Base-by-base conservation (phyloP, 352 stramenopile species). In the Globisporangium emineosum region DNA sequence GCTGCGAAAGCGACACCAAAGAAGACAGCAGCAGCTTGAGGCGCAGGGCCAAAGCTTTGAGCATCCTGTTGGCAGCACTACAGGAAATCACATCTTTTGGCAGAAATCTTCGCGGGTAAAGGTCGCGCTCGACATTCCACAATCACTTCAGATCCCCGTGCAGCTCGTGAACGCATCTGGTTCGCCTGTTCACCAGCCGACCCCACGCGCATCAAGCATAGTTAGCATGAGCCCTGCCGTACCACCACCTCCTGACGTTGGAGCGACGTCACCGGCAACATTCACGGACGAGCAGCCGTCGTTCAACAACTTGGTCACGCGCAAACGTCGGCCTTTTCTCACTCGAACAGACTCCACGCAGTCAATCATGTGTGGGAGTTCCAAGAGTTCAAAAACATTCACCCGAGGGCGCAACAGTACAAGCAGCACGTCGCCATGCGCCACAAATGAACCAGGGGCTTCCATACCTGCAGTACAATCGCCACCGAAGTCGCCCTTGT, bases 41-140 rank as follows among this genome's bases (percentile, higher is more conserved):
- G 17, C 35, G 19, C 40, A 62, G 23, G 53, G 53, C 23, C 52
- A 53, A 40, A 33, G 53, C 15, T 33, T 3, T 33, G 19, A 37
- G 25, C 32, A 52, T 10, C 12, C 29, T 9, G 45, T 6, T 0
- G 13, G 59, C 1, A 59, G 60, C 12, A 35, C 58, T 9, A 25
- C 42, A 0, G 59, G 54, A 3, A 51, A 64, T 2, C 69, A 68
- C 5, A 83, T 90, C 43, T 74, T 78, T 12, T 87, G 78, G 75
- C 76, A 90, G 47, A 74, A 83, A 62, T 70, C 75, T 0, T 60
- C 69, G 0, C 73, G 73, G 12, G 75, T 78, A 1, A 69, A 58
- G 9, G 58, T 82, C 13, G 81, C 81, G 2, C 57, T 60, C 9
- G 75, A 90, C 45, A 67, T 90, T 19, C 62, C 62, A 6, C 19